phyloP scores from a whole-genome alignment of 139 green algal genomes.

The Gonium pectorale region DNA sequence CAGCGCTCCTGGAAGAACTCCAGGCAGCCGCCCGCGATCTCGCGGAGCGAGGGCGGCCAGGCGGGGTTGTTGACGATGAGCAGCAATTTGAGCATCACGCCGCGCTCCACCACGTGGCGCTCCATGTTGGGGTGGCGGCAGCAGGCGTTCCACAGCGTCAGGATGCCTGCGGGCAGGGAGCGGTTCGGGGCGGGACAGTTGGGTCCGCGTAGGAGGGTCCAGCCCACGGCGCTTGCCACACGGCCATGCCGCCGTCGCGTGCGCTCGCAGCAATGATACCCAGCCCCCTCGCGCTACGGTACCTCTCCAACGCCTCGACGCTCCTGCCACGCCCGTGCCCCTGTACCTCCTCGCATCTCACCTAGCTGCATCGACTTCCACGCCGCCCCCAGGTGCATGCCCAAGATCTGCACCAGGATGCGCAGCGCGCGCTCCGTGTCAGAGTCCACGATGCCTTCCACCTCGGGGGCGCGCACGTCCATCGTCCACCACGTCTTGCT shows the following conservation, averaged over 20 bases:
- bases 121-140: constrained; percentile 66
- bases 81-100: constrained; percentile 47
- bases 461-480: constrained; percentile 57
- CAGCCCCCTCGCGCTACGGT: too few species aligned
- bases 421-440: constrained; percentile 65
- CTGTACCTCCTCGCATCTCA: too few species aligned
- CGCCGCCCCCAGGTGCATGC: constrained; percentile 41
- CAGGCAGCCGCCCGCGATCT: constrained; percentile 72
- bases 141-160: constrained; percentile 71
- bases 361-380: constrained; percentile 65
- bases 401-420: constrained; percentile 66
- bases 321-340: too few species aligned
- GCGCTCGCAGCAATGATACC: too few species aligned
- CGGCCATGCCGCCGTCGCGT: too few species aligned
- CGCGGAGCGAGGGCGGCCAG: constrained; percentile 75
- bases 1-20: constrained; percentile 71
- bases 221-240: too few species aligned
- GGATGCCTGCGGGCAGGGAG: constrained; percentile 34
- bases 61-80: constrained; percentile 35
- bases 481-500: constrained; percentile 78
- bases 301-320: too few species aligned
- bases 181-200: too few species aligned
- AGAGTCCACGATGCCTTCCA: constrained; percentile 46
- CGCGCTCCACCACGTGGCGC: constrained; percentile 61
- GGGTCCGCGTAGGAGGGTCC: too few species aligned